Percentiles rank a stretch among this genome's conserved stretches.
These are phyloP conservation scores for Blastobotrys aristatus DNA, from an alignment of 1,139 yeast genomes.

Conservation along the genomic window DNA sequence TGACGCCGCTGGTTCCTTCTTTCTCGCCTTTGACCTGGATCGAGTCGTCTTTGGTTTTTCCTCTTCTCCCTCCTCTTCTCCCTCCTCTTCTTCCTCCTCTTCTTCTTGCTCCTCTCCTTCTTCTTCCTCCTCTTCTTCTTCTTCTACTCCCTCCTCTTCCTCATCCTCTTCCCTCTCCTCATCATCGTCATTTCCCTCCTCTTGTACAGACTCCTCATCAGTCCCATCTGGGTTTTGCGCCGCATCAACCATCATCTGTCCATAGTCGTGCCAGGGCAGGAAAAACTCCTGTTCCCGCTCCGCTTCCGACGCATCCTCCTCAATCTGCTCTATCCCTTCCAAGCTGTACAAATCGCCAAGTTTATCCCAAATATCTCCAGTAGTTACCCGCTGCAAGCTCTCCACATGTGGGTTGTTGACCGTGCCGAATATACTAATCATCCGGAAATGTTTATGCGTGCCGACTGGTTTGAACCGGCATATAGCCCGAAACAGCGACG, in stretches of 20 bases:
- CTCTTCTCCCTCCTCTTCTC: slow-evolving; percentile 13
- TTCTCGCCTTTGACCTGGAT: not conserved
- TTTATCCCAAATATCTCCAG: slow-evolving; percentile 55
- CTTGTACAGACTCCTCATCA: slow-evolving; percentile 4
- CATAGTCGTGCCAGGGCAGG: slow-evolving; percentile 44
- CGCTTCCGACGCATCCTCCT: slow-evolving; percentile 30
- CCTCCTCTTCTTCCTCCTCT: slow-evolving; percentile 21
- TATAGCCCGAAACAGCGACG: slow-evolving; percentile 56
- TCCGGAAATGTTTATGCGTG: slow-evolving; percentile 51
- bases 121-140: slow-evolving; percentile 1
- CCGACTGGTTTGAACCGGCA: slow-evolving; percentile 71
- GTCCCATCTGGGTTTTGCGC: slow-evolving; percentile 32
- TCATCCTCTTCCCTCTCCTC: not conserved
- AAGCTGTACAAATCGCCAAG: slow-evolving; percentile 51
- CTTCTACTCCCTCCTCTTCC: slow-evolving; percentile 6
- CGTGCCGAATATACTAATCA: slow-evolving; percentile 50
- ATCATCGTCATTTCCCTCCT: slow-evolving; percentile 14
- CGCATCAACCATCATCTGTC: slow-evolving; percentile 39
- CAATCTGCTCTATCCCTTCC: slow-evolving; percentile 50
- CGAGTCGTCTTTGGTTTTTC: slow-evolving; percentile 9
- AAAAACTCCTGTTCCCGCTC: slow-evolving; percentile 34
- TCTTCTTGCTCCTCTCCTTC: slow-evolving; percentile 13
- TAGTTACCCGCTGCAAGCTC: slow-evolving; percentile 32
- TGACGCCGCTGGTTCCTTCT: not conserved
- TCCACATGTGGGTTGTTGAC: slow-evolving; percentile 40